These are phyloP conservation scores for Capsella bursapastoris DNA, from an alignment of 345 rosid genomes.

Conservation along the genomic window DNA sequence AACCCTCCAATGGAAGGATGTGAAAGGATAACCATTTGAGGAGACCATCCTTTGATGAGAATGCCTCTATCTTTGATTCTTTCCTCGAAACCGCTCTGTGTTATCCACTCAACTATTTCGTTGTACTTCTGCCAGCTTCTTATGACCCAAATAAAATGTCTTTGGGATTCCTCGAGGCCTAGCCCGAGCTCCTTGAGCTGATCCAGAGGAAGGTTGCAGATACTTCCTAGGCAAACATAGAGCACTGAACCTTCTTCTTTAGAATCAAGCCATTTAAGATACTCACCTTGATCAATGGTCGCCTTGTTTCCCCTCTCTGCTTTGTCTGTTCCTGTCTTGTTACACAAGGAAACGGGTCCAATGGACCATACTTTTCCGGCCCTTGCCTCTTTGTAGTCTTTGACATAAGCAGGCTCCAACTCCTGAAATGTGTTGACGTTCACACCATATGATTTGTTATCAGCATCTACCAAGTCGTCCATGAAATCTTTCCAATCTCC, in stretches of 20 bases:
- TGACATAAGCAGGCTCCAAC: slow-evolving; percentile 44
- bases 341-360: slow-evolving; percentile 54
- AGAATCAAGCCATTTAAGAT: slow-evolving; percentile 54
- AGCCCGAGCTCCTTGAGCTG: slow-evolving; percentile 55
- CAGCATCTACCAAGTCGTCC: slow-evolving; percentile 26
- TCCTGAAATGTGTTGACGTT: slow-evolving; percentile 53
- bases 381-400: slow-evolving; percentile 41
- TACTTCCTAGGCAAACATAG: slow-evolving; percentile 59
- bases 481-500: slow-evolving; percentile 29
- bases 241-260: slow-evolving; percentile 44
- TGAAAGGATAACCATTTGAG: slow-evolving; percentile 45
- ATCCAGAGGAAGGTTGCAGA: slow-evolving; percentile 30
- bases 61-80: slow-evolving; percentile 38
- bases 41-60: slow-evolving; percentile 44
- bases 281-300: slow-evolving; percentile 21
- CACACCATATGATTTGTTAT: slow-evolving; percentile 42
- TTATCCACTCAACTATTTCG: slow-evolving; percentile 44
- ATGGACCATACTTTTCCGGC: slow-evolving; percentile 52
- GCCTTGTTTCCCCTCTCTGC: slow-evolving; percentile 52
- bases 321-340: slow-evolving; percentile 37
- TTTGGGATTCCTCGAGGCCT: slow-evolving; percentile 53
- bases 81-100: slow-evolving; percentile 35
- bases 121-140: slow-evolving; percentile 42
- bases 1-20: slow-evolving; percentile 46
- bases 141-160: slow-evolving; percentile 66